Conservation (phyloP, 2,329 filamentous ascomycete species). For the Colletotrichum godetiae region DNA sequence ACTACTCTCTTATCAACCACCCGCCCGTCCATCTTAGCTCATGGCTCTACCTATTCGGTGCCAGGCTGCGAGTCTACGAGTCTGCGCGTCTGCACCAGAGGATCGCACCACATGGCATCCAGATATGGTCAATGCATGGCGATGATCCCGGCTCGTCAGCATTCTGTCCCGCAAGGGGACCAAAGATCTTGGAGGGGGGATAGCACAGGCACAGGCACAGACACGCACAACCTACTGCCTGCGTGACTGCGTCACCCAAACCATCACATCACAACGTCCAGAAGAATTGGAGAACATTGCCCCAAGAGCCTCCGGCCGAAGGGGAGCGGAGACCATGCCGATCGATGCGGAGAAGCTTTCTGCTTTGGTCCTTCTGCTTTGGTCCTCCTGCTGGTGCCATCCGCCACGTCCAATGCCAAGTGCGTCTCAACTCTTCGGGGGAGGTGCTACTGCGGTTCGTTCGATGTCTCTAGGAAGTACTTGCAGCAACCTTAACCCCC, state of each 20-base stretch:
- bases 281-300: background rate
- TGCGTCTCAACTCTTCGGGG: constrained; percentile 17
- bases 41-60: constrained; percentile 8
- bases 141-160: constrained; percentile 28
- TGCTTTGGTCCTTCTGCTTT: constrained; percentile 30
- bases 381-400: constrained; percentile 21
- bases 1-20: background rate
- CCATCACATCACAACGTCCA: background rate
- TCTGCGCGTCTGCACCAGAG: background rate
- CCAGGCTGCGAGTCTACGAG: background rate
- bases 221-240: background rate
- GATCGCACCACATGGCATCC: constrained; percentile 25
- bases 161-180: constrained; percentile 5
- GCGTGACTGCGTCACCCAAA: background rate
- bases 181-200: constrained; percentile 22
- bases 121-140: constrained; percentile 22
- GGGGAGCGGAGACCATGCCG: constrained; percentile 31
- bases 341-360: constrained; percentile 36
- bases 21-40: background rate
- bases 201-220: constrained; percentile 7
- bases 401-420: constrained; percentile 18
- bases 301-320: constrained; percentile 27
- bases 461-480: constrained; percentile 6
- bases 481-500: background rate
- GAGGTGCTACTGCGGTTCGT: constrained; percentile 2